Percentiles rank a stretch among this genome's conserved stretches.
These are phyloP conservation scores for Batrachochytrium dendrobatidis DNA, from an alignment of 371 early-diverging fungal species.

Conservation along the genomic window DNA sequence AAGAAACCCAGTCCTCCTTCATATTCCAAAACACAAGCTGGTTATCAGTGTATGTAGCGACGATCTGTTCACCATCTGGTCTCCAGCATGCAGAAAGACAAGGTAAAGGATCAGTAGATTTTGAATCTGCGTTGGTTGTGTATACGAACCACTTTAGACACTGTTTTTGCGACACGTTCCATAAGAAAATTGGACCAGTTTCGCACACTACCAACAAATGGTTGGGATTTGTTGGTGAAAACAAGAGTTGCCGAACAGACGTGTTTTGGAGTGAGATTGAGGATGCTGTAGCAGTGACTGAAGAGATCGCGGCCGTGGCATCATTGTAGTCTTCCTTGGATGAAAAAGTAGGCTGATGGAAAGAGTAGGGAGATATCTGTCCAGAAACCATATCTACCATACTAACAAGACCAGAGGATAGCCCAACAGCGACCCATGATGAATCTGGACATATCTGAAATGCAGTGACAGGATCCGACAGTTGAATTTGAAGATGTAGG, in stretches of 20 bases:
- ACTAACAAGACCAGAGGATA: not conserved
- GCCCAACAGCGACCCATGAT: conserved; percentile 8
- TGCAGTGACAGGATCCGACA: conserved; percentile 1
- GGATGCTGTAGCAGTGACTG: not conserved
- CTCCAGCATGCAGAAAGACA: conserved; percentile 5
- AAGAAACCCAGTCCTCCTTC: conserved; percentile 13
- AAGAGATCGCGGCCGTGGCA: no score
- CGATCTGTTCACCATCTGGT: conserved; percentile 12
- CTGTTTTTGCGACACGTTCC: conserved; percentile 2
- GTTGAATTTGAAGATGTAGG: conserved; percentile 2
- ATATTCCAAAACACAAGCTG: conserved; percentile 5
- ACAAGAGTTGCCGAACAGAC: not conserved
- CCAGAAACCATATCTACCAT: conserved; percentile 3
- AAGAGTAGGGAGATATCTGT: not conserved
- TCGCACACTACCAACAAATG: conserved; percentile 9
- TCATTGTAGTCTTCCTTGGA: no score
- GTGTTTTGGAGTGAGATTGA: no score
- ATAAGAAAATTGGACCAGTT: conserved; percentile 9
- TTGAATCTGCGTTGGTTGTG: not conserved
- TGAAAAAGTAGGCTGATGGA: no score
- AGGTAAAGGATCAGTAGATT: not conserved
- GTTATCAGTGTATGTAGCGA: not conserved
- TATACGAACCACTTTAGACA: not conserved
- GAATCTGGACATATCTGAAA: not conserved
- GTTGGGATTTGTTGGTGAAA: conserved; percentile 8